Conservation (phyloP, 495 filamentous ascomycete species). For the Aspergillus hancockii region DNA sequence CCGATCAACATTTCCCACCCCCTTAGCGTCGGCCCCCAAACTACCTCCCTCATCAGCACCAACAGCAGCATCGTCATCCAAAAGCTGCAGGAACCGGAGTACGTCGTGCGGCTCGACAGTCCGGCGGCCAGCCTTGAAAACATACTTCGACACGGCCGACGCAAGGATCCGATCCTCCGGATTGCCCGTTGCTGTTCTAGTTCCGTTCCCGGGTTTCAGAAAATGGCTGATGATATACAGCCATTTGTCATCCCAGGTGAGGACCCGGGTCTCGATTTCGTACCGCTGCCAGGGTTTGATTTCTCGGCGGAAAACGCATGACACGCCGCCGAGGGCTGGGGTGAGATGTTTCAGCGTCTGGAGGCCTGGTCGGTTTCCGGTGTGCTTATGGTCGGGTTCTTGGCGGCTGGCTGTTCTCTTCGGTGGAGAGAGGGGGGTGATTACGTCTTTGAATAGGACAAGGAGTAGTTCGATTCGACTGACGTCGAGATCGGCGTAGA, state of each 20-base stretch:
- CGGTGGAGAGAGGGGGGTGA: slow-evolving; percentile 28
- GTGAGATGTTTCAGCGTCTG: background rate
- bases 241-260: slow-evolving; percentile 75
- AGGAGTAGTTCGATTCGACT: slow-evolving; percentile 63
- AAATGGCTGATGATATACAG: slow-evolving; percentile 65
- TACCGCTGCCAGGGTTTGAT: slow-evolving; percentile 66
- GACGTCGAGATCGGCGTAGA: slow-evolving; percentile 79
- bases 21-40: background rate
- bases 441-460: slow-evolving; percentile 54
- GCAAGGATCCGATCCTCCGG: slow-evolving; percentile 33
- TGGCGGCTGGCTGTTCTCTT: background rate
- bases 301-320: slow-evolving; percentile 68
- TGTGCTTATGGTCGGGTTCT: background rate
- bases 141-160: slow-evolving; percentile 70
- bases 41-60: background rate
- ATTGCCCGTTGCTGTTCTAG: background rate
- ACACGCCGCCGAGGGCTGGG: slow-evolving; percentile 60
- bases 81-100: background rate
- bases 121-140: slow-evolving; percentile 72
- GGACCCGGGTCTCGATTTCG: slow-evolving; percentile 72
- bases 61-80: background rate
- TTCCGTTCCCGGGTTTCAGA: slow-evolving; percentile 51
- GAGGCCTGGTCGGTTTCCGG: background rate
- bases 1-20: too few species aligned
- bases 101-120: slow-evolving; percentile 36